Evolutionary conservation across 1,284 basidiomycete species (phyloP).

Genomic region (Volvariella surrecta): DNA sequence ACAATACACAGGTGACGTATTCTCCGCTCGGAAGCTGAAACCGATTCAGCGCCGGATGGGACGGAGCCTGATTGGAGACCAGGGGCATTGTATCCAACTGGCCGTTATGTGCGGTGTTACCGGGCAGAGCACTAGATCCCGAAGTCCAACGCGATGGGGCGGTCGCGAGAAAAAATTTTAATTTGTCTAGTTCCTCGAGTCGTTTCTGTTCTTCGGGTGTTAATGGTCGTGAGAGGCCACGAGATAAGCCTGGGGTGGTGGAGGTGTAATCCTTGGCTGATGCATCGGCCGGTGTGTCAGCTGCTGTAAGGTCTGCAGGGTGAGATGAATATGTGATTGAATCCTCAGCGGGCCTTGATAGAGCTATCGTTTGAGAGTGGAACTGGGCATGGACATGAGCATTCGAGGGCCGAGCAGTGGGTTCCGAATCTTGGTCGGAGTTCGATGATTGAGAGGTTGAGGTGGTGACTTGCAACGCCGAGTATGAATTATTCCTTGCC

Average conservation of each 20-base stretch:
- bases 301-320: neutral
- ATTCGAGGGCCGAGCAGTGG: slow-evolving; percentile 35
- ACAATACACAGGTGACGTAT: slow-evolving; percentile 83
- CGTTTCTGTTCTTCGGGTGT: slow-evolving; percentile 57
- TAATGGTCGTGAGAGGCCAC: slow-evolving; percentile 45
- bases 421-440: slow-evolving; percentile 29
- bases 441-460: slow-evolving; percentile 19
- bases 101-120: slow-evolving; percentile 3
- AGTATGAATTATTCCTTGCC: slow-evolving; percentile 10
- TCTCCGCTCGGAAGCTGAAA: slow-evolving; percentile 82
- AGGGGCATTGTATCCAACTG: slow-evolving; percentile 15
- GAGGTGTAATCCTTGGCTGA: slow-evolving; percentile 10
- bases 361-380: slow-evolving; percentile 18
- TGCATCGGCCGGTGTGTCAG: neutral
- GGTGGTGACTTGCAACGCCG: slow-evolving; percentile 27
- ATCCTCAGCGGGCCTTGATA: slow-evolving; percentile 9
- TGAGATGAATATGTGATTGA: slow-evolving; percentile 9
- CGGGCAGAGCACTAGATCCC: slow-evolving; percentile 17
- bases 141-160: slow-evolving; percentile 64
- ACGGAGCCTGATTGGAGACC: slow-evolving; percentile 15
- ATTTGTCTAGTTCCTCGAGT: slow-evolving; percentile 62
- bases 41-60: slow-evolving; percentile 70
- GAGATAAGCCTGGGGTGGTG: slow-evolving; percentile 25
- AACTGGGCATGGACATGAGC: slow-evolving; percentile 33
- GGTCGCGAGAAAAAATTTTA: slow-evolving; percentile 85